Evolutionary conservation across 1,284 basidiomycete genomes (phyloP), one percentile per base, ranked within the genome.

Genomic region (Inonotus obliquus): DNA sequence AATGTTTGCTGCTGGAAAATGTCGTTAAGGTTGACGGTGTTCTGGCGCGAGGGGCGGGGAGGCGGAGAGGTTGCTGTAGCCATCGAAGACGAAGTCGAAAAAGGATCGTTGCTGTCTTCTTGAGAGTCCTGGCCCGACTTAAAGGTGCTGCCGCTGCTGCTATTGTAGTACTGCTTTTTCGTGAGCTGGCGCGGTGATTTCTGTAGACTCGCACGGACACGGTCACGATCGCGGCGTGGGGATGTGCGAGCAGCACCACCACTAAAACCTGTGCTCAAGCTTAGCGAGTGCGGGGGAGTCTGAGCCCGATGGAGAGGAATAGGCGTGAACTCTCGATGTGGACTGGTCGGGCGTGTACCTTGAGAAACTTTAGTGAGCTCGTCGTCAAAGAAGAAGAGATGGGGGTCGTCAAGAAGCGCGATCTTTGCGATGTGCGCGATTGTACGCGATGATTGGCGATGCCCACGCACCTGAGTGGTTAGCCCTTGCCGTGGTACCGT

Each of bases 1-100:
- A 54, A 71, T 67, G 44, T 70, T 67, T 57, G 49, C 51, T 51
- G 32, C 60, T 54, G 29, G 71, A 86, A 87, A 68, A 92, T 75
- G 73, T 92, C 90, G 74, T 81, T 85, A 57, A 92, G 79, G 61
- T 80, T 91, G 47, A 85, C 87, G 9, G 90, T 92, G 72, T 92
- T 92, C 63, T 87, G 87, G 63, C 90, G 81, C 54, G 89, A 91
- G 1, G 90, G 90, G 53, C 90, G 81, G 4, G 87, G 85, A 17
- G 90, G 89, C 1, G 89, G 83, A 1, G 81, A 74, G 6, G 60
- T 58, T 25, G 59, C 44, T 37, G 57, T 47, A 19, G 61, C 59
- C 65, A 62, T 61, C 41, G 41, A 44, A 14, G 41, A 14, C 19
- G 41, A 44, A 14, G 38, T 32, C 47, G 60, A 59, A 29, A 57